Conservation (phyloP, 2,329 filamentous ascomycete genomes). For the Penicillium sp. region DNA sequence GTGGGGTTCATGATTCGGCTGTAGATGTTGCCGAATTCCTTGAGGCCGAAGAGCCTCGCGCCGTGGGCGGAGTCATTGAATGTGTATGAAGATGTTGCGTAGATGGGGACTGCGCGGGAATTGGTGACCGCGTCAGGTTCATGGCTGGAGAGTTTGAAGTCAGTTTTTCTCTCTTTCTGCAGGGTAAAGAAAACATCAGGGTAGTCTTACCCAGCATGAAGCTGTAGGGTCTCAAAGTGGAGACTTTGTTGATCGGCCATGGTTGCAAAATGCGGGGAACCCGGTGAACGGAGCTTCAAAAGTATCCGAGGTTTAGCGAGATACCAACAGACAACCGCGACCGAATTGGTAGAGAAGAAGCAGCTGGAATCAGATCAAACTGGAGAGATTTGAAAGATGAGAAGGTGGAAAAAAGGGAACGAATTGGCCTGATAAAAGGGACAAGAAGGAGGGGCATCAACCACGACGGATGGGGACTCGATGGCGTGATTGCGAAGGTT, state of each 20-base stretch:
- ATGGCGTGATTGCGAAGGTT: conserved; percentile 16
- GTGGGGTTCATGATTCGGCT: conserved; percentile 96
- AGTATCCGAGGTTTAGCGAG: background rate
- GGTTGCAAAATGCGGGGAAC: conserved; percentile 16
- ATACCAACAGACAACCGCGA: background rate
- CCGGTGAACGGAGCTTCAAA: background rate
- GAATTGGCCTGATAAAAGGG: background rate
- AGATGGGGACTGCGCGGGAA: conserved; percentile 90
- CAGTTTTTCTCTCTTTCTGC: background rate
- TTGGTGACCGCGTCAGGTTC: conserved; percentile 80
- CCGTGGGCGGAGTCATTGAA: conserved; percentile 98
- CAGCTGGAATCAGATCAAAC: no score
- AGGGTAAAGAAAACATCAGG: background rate
- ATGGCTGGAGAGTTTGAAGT: conserved; percentile 59
- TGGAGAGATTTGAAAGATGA: background rate
- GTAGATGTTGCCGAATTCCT: conserved; percentile 98
- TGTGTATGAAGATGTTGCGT: conserved; percentile 87
- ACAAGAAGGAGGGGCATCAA: background rate
- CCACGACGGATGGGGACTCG: conserved; percentile 4
- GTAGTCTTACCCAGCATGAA: conserved; percentile 73
- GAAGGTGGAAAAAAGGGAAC: background rate
- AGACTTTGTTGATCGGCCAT: conserved; percentile 44
- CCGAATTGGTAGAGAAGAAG: background rate
- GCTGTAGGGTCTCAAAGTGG: conserved; percentile 82
- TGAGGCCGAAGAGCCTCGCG: conserved; percentile 91